Percentiles rank a stretch among this genome's conserved stretches.
Conservation (phyloP, 1,284 basidiomycete genomes). For the Prillingera fragicola region DNA sequence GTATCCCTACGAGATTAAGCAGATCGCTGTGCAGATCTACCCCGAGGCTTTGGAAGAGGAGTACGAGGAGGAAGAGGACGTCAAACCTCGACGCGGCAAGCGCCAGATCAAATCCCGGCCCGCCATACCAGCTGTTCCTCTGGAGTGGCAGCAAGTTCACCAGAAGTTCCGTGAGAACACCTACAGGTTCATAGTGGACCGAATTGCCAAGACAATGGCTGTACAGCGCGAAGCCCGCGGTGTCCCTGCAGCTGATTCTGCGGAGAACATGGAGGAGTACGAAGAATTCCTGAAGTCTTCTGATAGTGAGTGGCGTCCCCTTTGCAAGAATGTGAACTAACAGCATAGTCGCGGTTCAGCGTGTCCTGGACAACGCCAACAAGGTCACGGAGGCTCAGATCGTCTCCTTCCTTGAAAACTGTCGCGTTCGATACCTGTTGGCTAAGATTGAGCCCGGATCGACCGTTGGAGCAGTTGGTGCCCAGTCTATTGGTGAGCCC, state of each 20-base stretch:
- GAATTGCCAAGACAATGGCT: constrained; percentile 66
- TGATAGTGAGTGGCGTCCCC: constrained; percentile 24
- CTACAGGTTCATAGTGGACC: constrained; percentile 64
- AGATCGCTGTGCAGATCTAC: constrained; percentile 60
- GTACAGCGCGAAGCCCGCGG: constrained; percentile 66
- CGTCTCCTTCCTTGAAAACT: constrained; percentile 71
- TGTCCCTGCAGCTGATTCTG: constrained; percentile 64
- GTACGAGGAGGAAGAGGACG: constrained; percentile 4
- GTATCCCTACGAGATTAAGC: constrained; percentile 80
- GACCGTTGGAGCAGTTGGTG: constrained; percentile 96
- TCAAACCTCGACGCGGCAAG: constrained; percentile 11
- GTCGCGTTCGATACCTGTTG: constrained; percentile 86
- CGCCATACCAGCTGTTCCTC: constrained; percentile 24
- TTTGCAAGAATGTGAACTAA: too few relatives aligned
- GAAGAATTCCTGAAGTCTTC: constrained; percentile 33
- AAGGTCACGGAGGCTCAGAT: constrained; percentile 85
- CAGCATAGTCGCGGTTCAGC: constrained; percentile 52
- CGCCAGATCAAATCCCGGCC: constrained; percentile 2
- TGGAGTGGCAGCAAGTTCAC: constrained; percentile 55
- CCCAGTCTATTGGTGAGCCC: constrained; percentile 98
- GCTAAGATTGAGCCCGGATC: constrained; percentile 94
- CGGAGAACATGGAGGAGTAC: constrained; percentile 61
- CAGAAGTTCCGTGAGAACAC: constrained; percentile 71
- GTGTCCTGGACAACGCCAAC: constrained; percentile 77
- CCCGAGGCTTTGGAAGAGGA: constrained; percentile 21